Conservation (phyloP, 345 rosid species). For the Populus simonii region DNA sequence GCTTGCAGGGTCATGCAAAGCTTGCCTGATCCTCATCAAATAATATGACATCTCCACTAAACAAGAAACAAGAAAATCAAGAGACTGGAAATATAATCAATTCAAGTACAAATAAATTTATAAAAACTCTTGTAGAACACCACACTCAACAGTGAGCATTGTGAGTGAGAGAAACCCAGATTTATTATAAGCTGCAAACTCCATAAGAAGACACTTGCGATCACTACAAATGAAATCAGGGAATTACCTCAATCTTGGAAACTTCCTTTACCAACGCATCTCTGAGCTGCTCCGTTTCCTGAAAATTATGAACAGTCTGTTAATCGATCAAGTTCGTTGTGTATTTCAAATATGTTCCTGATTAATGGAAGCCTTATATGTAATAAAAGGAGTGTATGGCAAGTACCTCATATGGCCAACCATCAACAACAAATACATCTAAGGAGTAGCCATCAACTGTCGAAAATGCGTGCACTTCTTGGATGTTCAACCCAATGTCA, state of each 20-base stretch:
- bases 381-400: background rate
- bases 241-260: constrained; percentile 65
- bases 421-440: constrained; percentile 97
- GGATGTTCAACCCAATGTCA: constrained; percentile 90
- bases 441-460: constrained; percentile 88
- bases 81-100: background rate
- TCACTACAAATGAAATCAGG: background rate
- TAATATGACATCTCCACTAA: background rate
- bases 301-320: constrained; percentile 28
- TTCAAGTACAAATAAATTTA: background rate
- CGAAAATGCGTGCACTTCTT: constrained; percentile 97
- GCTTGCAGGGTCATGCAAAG: background rate
- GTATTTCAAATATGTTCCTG: constrained; percentile 1
- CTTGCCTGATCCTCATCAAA: background rate
- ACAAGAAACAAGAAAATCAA: background rate
- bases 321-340: constrained; percentile 23
- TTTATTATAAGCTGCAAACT: background rate
- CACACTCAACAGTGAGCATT: background rate
- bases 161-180: background rate
- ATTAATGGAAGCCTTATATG: constrained; percentile 2
- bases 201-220: background rate
- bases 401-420: constrained; percentile 96
- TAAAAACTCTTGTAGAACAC: background rate
- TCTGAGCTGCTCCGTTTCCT: constrained; percentile 81
- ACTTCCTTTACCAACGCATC: constrained; percentile 70